Evolutionary conservation across 768 basidiomycete genomes (phyloP), one percentile per base, ranked within the genome.

Genomic region (Phaeolepiota aurea): DNA sequence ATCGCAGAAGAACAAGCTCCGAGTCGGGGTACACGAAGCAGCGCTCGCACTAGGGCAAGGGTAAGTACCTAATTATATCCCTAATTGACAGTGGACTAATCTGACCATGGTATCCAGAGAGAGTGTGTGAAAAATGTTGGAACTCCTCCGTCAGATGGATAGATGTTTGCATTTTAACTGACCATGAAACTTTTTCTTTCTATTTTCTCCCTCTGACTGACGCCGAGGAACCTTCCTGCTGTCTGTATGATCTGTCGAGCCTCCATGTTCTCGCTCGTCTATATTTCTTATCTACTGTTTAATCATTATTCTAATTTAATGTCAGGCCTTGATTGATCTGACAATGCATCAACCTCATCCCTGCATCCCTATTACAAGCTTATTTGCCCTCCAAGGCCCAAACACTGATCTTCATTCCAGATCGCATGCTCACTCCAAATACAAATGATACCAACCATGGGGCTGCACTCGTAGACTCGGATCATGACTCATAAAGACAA

Each of bases 1-100:
- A 52, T 47, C 11, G 55, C 49, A 1, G 57, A 56, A n/a, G 59
- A 59, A 32, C 56, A 54, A 46, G 40, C 44, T n/a, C 44, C 58
- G 19, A 55, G 54, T n/a, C 48, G 57, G 5, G 59, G 59, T 1
- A 58, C 64, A 0, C 30, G 48, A 10, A 50, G 50, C 9, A 49
- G 48, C 41, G 48, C 48, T 3, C 41, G 48, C n/a, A 49, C 42
- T 20, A 40, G 21, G 32, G 47, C 44, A 9, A 52, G 49, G 45
- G 48, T 48, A 19, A 7, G 33, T 35, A 9, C 7, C 25, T n/a
- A n/a, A n/a, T n/a, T n/a, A 31, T 31, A 31, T 31, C 28, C 14
- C 14, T 9, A 14, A 10, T 31, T 31, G 28, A 31, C 28, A 10
- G 9, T 9, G 14, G 14, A 31, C 14, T 31, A 31, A 10, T 31